Evolutionary conservation across 1,139 yeast genomes (phyloP).

Genomic region (Yamadazyma pseudoaaseri): DNA sequence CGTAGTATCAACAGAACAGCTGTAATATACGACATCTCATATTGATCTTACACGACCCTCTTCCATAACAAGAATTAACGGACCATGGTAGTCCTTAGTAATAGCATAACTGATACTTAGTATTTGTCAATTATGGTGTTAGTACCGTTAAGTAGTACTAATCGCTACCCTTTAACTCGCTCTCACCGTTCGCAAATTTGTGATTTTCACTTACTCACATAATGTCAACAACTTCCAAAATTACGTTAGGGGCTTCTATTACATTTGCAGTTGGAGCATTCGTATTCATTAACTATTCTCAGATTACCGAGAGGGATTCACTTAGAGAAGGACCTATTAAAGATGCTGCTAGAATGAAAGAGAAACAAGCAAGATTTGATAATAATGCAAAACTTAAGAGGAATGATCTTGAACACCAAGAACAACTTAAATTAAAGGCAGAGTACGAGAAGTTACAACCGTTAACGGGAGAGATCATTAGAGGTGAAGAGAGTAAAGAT

Average conservation of each 20-base stretch:
- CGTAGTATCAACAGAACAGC: too few species aligned
- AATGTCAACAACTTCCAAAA: conserved; percentile 74
- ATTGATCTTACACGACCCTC: too few species aligned
- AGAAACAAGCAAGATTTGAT: conserved; percentile 27
- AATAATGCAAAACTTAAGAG: conserved; percentile 40
- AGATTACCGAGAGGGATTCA: conserved; percentile 63
- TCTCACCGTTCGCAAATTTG: too few species aligned
- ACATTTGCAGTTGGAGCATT: conserved; percentile 58
- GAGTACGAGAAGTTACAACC: conserved; percentile 69
- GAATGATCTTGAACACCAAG: conserved; percentile 72
- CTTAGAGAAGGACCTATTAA: conserved; percentile 78
- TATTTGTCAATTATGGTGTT: too few species aligned
- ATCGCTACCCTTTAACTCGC: too few species aligned
- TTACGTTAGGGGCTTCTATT: conserved; percentile 63
- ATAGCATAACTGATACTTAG: too few species aligned
- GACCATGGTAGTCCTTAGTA: too few species aligned
- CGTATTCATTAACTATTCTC: conserved; percentile 66
- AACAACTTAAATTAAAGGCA: conserved; percentile 65
- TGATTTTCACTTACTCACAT: too few species aligned
- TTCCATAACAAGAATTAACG: too few species aligned
- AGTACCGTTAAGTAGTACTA: too few species aligned
- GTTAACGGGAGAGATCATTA: conserved; percentile 40
- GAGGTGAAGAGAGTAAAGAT: conserved; percentile 25
- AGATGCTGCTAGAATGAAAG: conserved; percentile 63
- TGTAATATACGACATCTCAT: too few species aligned